phyloP scores from a whole-genome alignment of 2,329 filamentous ascomycete species.

The Diaporthe destruens region DNA sequence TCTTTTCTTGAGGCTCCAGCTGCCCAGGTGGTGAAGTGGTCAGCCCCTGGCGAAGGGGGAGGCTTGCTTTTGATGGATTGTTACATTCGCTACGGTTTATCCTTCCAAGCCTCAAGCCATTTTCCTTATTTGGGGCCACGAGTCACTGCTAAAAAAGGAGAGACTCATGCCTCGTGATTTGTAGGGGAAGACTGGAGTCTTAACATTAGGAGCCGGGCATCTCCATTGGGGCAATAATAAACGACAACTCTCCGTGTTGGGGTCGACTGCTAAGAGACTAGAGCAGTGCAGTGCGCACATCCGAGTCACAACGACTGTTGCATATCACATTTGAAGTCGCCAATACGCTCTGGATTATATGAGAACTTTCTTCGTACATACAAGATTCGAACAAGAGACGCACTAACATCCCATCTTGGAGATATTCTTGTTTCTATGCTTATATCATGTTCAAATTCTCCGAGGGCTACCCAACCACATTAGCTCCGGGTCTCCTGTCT shows the following conservation, averaged over 20 bases:
- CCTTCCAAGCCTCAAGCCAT: not conserved
- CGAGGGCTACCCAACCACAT: not conserved
- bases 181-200: not conserved
- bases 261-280: not conserved
- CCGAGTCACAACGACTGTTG: not conserved
- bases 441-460: not conserved
- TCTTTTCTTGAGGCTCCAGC: not conserved
- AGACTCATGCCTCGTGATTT: not conserved
- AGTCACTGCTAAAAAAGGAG: not conserved
- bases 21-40: not conserved
- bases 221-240: slow-evolving; percentile 21
- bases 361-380: not conserved
- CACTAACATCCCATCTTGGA: not conserved
- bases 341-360: not conserved
- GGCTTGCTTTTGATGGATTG: not conserved
- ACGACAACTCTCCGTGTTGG: not conserved
- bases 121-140: not conserved
- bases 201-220: not conserved
- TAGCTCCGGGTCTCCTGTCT: slow-evolving; percentile 10
- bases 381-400: not conserved
- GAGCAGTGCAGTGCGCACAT: not conserved
- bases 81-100: slow-evolving; percentile 19
- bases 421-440: slow-evolving; percentile 29
- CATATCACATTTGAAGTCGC: not conserved
- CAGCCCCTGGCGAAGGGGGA: not conserved